phyloP scores from a whole-genome alignment of 208 protist species.

The Lotmaria passim region DNA sequence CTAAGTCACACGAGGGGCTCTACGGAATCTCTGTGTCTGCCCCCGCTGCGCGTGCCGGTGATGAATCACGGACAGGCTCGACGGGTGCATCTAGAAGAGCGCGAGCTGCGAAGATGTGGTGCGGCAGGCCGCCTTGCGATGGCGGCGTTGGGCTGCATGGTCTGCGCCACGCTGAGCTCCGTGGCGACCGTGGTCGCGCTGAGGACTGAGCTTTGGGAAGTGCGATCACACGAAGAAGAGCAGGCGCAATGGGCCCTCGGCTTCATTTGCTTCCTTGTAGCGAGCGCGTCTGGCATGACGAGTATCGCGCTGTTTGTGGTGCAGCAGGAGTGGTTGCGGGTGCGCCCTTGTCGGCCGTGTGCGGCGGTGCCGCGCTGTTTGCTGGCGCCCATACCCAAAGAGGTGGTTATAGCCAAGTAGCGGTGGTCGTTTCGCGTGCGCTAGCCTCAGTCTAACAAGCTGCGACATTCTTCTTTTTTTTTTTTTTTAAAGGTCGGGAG shows the following conservation, averaged over 20 bases:
- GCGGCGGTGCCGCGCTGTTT: background rate
- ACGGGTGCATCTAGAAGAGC: background rate
- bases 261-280: background rate
- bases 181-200: background rate
- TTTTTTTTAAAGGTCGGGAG: no score
- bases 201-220: background rate
- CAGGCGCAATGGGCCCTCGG: background rate
- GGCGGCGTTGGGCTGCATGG: background rate
- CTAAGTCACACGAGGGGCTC: no score
- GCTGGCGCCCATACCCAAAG: background rate
- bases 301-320: background rate
- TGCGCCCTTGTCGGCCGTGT: background rate
- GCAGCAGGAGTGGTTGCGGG: background rate
- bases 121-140: background rate
- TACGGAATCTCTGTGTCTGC: no score
- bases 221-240: background rate
- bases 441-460: background rate
- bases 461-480: no score
- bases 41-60: no score
- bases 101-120: background rate
- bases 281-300: background rate
- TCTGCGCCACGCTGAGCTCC: background rate
- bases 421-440: background rate
- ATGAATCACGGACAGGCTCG: background rate
- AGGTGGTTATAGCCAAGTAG: background rate